Evolutionary conservation across 805 yeast genomes (phyloP), one percentile per base, ranked within the genome.

Genomic region (Nakazawaea wickerhamii): DNA sequence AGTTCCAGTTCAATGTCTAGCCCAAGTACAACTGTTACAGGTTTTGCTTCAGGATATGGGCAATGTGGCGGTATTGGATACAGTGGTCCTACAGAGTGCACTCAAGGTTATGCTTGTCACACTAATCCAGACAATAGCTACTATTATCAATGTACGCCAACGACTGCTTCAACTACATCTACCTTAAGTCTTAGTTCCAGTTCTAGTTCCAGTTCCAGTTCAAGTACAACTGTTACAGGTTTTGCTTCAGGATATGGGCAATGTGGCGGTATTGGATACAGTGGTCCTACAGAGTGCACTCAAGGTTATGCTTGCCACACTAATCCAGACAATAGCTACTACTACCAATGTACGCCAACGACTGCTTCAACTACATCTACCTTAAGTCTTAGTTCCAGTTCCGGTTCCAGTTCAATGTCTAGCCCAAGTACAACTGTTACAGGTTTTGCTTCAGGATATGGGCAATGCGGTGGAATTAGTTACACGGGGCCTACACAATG

Each of bases 1-100:
- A 22, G 25, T 21, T 33, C 36, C 27, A 25, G 27, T 25, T 25
- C 27, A 2, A 25, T n/a, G 5, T 18, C 25, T 20, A 18, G 25
- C n/a, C n/a, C 25, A 23, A 19, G n/a, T 19, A 10, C 23, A 5
- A 25, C 27, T 10, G 13, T 13, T 10, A 10, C 27, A 10, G 5
- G 14, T 27, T 13, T 25, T 10, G 38, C 25, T 13, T 10, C 19
- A 15, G 40, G 25, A 13, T 38, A 38, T 31, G 41, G 41, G 9
- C 41, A 38, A 38, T 38, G 41, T 38, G 41, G 41, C 15, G 41
- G 41, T 25, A 6, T 11, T 20, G 36, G 36, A n/a, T 38, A 31
- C 22, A 28, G 31, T 7, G 41, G 41, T 2, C 14, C 22, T 4
- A 30, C 41, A 8, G 23, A 20, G 14, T 38, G 41, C 31, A 17